phyloP scores from a whole-genome alignment of 257 asterid species.

The Solanum rostratum region DNA sequence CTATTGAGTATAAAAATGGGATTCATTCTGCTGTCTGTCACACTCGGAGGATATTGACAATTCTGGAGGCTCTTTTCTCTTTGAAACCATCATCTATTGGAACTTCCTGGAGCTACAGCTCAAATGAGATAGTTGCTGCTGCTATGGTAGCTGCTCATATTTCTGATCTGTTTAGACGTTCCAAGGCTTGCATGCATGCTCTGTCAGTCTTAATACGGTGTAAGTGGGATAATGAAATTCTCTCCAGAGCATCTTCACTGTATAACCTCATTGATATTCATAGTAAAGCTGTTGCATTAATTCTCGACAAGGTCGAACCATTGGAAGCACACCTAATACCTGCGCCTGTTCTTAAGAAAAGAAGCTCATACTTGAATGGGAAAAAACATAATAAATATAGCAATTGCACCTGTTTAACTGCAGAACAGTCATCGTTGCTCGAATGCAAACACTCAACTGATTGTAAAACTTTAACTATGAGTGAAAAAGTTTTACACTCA shows the following conservation, averaged over 20 bases:
- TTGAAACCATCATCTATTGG: constrained; percentile 92
- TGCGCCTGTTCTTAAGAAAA: constrained; percentile 37
- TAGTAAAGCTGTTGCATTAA: constrained; percentile 86
- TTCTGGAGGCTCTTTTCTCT: constrained; percentile 96
- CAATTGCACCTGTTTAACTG: constrained; percentile 36
- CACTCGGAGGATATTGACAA: constrained; percentile 75
- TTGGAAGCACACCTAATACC: constrained; percentile 76
- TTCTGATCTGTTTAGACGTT: constrained; percentile 81
- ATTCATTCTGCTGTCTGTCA: constrained; percentile 78
- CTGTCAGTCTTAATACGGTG: constrained; percentile 71
- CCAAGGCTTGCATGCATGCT: constrained; percentile 97
- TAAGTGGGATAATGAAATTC: constrained; percentile 87
- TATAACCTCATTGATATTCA: constrained; percentile 87
- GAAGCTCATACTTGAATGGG: constrained; percentile 44
- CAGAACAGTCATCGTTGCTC: constrained; percentile 36
- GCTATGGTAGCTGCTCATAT: constrained; percentile 99
- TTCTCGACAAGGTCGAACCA: constrained; percentile 90
- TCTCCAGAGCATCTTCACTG: constrained; percentile 83
- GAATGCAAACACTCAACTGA: constrained; percentile 28
- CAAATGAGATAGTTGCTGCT: constrained; percentile 95
- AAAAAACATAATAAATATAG: constrained; percentile 32
- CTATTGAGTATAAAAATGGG: constrained; percentile 50
- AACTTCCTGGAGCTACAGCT: constrained; percentile 84
- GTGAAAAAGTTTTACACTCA: constrained; percentile 24
- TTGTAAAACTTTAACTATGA: constrained; percentile 23